These are phyloP conservation scores for Globisporangium iwayamae DNA, from an alignment of 352 stramenopile species.

Conservation along the genomic window DNA sequence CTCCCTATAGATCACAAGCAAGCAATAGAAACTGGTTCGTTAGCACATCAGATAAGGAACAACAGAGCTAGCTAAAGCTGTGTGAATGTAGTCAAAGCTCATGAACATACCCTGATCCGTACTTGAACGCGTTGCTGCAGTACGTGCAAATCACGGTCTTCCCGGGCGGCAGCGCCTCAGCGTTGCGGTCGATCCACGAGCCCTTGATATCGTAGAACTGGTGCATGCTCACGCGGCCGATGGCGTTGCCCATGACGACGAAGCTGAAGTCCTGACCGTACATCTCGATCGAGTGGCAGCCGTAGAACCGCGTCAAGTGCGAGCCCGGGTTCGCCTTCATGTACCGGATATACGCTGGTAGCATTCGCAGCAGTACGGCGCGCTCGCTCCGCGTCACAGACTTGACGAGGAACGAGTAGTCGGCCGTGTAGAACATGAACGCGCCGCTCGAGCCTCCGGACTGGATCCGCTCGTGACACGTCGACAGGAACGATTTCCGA, in stretches of 20 bases:
- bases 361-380: slow-evolving; percentile 76
- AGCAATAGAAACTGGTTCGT: background rate
- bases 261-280: slow-evolving; percentile 88
- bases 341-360: slow-evolving; percentile 78
- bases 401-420: slow-evolving; percentile 88
- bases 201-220: slow-evolving; percentile 91
- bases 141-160: slow-evolving; percentile 86
- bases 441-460: slow-evolving; percentile 81
- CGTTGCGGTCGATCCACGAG: slow-evolving; percentile 85
- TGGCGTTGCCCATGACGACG: slow-evolving; percentile 90
- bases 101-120: slow-evolving; percentile 50
- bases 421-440: slow-evolving; percentile 91
- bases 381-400: slow-evolving; percentile 79
- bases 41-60: background rate
- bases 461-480: slow-evolving; percentile 80
- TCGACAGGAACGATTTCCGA: slow-evolving; percentile 74
- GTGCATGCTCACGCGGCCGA: slow-evolving; percentile 80
- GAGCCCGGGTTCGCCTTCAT: slow-evolving; percentile 78
- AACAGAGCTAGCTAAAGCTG: background rate
- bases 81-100: background rate
- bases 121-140: slow-evolving; percentile 78
- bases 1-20: slow-evolving; percentile 26
- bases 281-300: slow-evolving; percentile 89
- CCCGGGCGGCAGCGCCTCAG: slow-evolving; percentile 69
- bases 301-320: slow-evolving; percentile 87